Percentiles rank a stretch among this genome's conserved stretches.
Evolutionary conservation across 306 rosid genomes (phyloP).

Genomic region (Acmispon strigosus): DNA sequence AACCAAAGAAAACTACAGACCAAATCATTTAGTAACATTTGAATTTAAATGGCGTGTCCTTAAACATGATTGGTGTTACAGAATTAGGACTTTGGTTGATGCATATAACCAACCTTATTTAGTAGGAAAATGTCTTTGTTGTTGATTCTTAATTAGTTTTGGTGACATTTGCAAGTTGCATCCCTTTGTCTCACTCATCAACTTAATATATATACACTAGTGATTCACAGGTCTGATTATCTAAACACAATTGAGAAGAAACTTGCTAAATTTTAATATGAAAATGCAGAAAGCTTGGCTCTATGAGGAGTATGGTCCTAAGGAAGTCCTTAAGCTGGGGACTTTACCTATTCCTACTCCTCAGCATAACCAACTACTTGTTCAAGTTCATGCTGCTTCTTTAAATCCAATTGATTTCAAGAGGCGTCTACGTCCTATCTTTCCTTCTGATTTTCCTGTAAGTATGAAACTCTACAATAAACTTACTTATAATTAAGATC

Average conservation of each 20-base stretch:
- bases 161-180: too few relatives aligned
- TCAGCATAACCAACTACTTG: conserved; percentile 21
- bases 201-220: neutral
- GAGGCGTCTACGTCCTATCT: conserved; percentile 27
- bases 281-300: conserved; percentile 41
- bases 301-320: conserved; percentile 38
- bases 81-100: too few relatives aligned
- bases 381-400: conserved; percentile 37
- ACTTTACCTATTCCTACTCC: conserved; percentile 27
- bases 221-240: neutral
- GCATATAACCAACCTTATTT: too few relatives aligned
- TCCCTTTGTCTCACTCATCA: neutral
- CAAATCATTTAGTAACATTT: neutral
- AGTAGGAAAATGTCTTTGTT: too few relatives aligned
- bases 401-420: conserved; percentile 42
- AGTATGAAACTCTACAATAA: conserved; percentile 10
- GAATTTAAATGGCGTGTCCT: neutral
- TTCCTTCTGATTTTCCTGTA: conserved; percentile 30
- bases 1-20: neutral
- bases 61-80: neutral
- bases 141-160: neutral
- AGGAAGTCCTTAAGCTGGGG: conserved; percentile 41
- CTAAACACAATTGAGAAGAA: neutral
- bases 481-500: neutral
- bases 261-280: neutral